Evolutionary conservation across 169 alveolate species (phyloP), one percentile per base, ranked within the genome.

Genomic region (Plasmodium gaboni): DNA sequence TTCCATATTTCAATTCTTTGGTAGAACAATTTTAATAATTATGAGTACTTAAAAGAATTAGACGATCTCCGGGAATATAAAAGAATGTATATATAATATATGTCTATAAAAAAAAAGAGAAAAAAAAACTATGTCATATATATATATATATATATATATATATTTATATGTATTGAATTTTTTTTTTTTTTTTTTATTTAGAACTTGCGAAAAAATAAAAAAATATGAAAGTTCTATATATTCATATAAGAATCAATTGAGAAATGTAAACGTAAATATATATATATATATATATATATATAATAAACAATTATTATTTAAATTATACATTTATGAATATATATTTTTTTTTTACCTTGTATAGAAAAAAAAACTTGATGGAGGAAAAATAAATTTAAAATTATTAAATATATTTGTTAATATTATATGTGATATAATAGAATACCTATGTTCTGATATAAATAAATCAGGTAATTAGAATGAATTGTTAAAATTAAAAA

Each of bases 51-150:
- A 15, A 15, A 32, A 61, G 90, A 80, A 61, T 80, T 80, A 68
- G 68, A 80, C 46, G 85, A 80, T 2, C 90, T 80, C 32, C 53
- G 83, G 60, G 85, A 80, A 60, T 80, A 80, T 68, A 80, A 80
- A 61, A 69, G 73, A 42, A n/a, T 80, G 90, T 80, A 80, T 71
- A 53, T 67, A 19, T 80, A 68, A 55, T n/a, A 80, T 44, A 68
- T 28, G 26, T 38, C 44, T 51, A 53, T 72, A 55, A 59, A 73
- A 57, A 32, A 38, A n/a, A 68, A 67, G 53, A 65, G 51, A 26
- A 15, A 68, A 9, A 19, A 24, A 63, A 24, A 10, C 8, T 64
- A 50, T 64, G 8, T 32, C 44, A 74, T 44, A 19, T 61, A n/a
- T 15, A n/a, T 71, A 24, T 26, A 26, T 26, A 26, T 26, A 19